phyloP scores from a whole-genome alignment of 2,329 filamentous ascomycete genomes.

The Beauveria asiatica region DNA sequence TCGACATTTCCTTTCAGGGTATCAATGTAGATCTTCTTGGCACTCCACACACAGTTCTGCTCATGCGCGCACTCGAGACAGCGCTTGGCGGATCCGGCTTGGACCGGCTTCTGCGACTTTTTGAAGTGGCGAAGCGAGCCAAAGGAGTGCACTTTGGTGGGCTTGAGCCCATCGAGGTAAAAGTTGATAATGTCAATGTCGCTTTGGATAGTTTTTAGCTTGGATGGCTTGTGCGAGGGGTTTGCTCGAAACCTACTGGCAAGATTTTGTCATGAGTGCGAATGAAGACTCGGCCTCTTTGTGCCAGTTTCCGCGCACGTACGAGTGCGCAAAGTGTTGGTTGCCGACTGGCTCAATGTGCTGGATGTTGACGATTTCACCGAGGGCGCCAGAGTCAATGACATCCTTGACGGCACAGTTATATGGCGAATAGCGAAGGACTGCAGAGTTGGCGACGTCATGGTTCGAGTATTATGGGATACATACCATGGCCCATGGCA shows the following conservation, averaged over 20 bases:
- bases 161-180: constrained; percentile 12
- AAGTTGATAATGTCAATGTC: constrained; percentile 15
- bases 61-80: constrained; percentile 13
- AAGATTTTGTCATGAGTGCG: constrained; percentile 13
- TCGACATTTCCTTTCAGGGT: constrained; percentile 11
- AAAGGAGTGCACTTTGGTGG: constrained; percentile 14
- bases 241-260: constrained; percentile 6
- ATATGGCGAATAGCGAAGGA: constrained; percentile 14
- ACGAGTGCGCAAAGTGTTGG: constrained; percentile 15
- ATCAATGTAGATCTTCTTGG: constrained; percentile 15
- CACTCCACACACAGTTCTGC: constrained; percentile 13
- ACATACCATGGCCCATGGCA: constrained; percentile 14
- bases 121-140: constrained; percentile 14
- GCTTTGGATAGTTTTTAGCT: neutral
- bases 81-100: constrained; percentile 9
- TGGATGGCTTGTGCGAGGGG: neutral
- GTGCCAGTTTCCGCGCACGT: constrained; percentile 14
- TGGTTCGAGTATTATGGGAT: neutral
- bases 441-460: neutral
- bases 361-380: constrained; percentile 15
- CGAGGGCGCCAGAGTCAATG: constrained; percentile 13
- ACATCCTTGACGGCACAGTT: constrained; percentile 14
- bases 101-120: constrained; percentile 12
- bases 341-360: constrained; percentile 15
- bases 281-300: constrained; percentile 13